phyloP scores from a whole-genome alignment of 1,284 basidiomycete species.

The Vanrija sp. region DNA sequence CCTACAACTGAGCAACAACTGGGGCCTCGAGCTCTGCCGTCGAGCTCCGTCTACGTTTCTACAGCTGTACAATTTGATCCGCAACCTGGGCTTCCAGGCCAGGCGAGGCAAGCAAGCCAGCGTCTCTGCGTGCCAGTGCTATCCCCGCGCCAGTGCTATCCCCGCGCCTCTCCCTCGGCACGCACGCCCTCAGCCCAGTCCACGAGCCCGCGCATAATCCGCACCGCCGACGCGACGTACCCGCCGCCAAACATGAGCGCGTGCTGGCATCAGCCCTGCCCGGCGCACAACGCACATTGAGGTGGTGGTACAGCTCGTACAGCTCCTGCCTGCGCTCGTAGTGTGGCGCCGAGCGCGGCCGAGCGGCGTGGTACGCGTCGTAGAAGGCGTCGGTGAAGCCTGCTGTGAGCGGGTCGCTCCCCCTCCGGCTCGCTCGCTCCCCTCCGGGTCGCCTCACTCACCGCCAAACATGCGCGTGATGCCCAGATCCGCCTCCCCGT shows the following conservation, averaged over 20 bases:
- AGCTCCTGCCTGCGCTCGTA: conserved; percentile 66
- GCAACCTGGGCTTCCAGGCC: no score
- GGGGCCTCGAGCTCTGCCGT: no score
- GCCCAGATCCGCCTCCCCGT: conserved; percentile 80
- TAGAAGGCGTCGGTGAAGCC: conserved; percentile 68
- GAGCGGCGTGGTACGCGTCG: conserved; percentile 64
- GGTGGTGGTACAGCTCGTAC: conserved; percentile 81
- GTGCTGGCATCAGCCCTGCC: conserved; percentile 27
- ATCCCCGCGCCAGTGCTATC: no score
- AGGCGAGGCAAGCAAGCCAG: no score
- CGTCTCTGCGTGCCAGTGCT: no score
- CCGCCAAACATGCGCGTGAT: conserved; percentile 79
- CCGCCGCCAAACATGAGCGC: conserved; percentile 45
- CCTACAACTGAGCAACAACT: no score
- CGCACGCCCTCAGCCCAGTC: conserved; percentile 30
- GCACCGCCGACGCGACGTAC: conserved; percentile 32
- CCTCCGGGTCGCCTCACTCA: conserved; percentile 12
- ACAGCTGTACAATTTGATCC: no score
- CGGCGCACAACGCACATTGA: conserved; percentile 55
- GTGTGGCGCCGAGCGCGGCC: conserved; percentile 68
- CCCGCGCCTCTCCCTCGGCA: background rate
- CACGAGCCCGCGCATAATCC: conserved; percentile 38
- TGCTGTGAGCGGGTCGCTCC: conserved; percentile 11
- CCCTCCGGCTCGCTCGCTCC: background rate
- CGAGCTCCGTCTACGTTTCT: no score